These are phyloP conservation scores for Waitea zeae DNA, from an alignment of 1,284 basidiomycete species.

Conservation along the genomic window DNA sequence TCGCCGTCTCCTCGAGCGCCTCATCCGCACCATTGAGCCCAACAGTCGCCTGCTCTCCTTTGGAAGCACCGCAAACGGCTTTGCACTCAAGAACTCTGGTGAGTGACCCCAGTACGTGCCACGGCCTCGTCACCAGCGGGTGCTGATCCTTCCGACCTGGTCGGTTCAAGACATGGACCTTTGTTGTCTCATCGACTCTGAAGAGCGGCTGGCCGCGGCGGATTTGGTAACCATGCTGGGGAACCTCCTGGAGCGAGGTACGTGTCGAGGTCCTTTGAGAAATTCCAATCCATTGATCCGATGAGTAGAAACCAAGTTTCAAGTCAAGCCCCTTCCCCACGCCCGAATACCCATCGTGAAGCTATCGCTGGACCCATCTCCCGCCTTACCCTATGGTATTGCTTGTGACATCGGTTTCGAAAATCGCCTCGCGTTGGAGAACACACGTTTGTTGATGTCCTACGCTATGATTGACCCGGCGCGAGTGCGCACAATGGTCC, in stretches of 20 bases:
- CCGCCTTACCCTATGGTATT: slow-evolving; percentile 78
- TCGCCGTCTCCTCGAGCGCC: slow-evolving; percentile 80
- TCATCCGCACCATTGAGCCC: slow-evolving; percentile 90
- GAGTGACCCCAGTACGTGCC: slow-evolving; percentile 15
- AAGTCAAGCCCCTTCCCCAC: slow-evolving; percentile 90
- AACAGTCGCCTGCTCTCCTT: slow-evolving; percentile 85
- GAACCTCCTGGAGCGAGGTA: slow-evolving; percentile 83
- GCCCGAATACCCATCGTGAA: slow-evolving; percentile 99
- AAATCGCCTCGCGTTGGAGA: slow-evolving; percentile 92
- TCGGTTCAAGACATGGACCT: slow-evolving; percentile 87
- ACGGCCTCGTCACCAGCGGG: slow-evolving; percentile 5
- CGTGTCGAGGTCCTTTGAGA: slow-evolving; percentile 11
- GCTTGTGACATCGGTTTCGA: slow-evolving; percentile 98
- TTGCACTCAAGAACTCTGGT: slow-evolving; percentile 91
- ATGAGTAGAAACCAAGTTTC: slow-evolving; percentile 80
- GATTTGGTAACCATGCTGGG: slow-evolving; percentile 92
- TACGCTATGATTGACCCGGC: slow-evolving; percentile 96
- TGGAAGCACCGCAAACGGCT: slow-evolving; percentile 88
- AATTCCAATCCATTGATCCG: slow-evolving; percentile 4
- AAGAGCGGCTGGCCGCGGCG: slow-evolving; percentile 57
- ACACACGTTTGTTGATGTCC: slow-evolving; percentile 89
- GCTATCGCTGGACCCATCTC: slow-evolving; percentile 81
- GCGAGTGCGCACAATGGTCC: slow-evolving; percentile 82
- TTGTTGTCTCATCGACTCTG: slow-evolving; percentile 86
- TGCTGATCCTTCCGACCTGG: too few relatives aligned